These are phyloP conservation scores for Stagonosporopsis cucurbitacearum DNA, from an alignment of 2,329 filamentous ascomycete species.

Conservation along the genomic window DNA sequence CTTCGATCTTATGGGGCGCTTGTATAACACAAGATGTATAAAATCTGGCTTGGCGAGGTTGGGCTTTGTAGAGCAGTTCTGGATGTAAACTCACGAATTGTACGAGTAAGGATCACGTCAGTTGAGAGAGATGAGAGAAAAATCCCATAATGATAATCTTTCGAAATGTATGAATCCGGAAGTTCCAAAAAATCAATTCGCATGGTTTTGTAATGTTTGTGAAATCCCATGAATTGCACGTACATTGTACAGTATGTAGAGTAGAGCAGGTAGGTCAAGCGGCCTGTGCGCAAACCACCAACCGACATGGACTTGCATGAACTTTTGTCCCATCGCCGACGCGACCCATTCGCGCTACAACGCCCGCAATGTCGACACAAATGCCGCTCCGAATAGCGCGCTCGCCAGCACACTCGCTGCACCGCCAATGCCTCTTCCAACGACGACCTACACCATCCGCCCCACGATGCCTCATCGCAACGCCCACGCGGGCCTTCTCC, in stretches of 20 bases:
- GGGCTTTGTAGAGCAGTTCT: not conserved
- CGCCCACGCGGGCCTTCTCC: constrained; percentile 32
- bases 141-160: constrained; percentile 3
- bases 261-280: too few relatives aligned
- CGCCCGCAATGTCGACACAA: constrained; percentile 36
- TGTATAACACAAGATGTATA: constrained; percentile 16
- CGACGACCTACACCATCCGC: constrained; percentile 15
- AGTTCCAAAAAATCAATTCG: not conserved
- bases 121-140: constrained; percentile 7
- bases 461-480: constrained; percentile 14
- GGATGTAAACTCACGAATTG: constrained; percentile 12
- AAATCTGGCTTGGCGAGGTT: not conserved
- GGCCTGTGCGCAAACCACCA: constrained; percentile 1
- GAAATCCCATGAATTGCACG: not conserved
- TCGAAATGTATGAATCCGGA: not conserved
- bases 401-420: constrained; percentile 25
- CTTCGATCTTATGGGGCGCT: constrained; percentile 6
- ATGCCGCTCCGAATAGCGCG: constrained; percentile 33
- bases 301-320: constrained; percentile 2
- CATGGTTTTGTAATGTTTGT: not conserved
- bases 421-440: constrained; percentile 39
- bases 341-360: constrained; percentile 16
- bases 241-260: not conserved
- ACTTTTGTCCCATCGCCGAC: constrained; percentile 11
- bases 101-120: constrained; percentile 11